Base-by-base conservation (phyloP, 2,329 filamentous ascomycete species). In the Leptographium lundbergii region DNA sequence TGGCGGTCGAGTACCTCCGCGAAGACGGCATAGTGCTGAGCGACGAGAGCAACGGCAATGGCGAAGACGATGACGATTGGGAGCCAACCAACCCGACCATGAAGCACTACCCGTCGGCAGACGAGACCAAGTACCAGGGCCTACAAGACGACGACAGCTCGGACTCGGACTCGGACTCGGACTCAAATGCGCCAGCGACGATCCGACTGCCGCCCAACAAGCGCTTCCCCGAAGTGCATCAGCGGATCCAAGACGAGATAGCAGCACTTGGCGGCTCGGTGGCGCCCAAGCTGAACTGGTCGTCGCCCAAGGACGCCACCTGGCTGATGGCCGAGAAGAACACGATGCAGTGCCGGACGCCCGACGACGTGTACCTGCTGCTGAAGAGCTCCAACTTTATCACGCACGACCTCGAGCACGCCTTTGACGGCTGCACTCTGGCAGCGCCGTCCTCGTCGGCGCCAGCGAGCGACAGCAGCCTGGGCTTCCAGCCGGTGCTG, bases 241-340 rank as follows among this genome's bases (percentile, higher is more conserved):
- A 84, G 52, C 73, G 81, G 59, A 90, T 99, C 70, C 87, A 86
- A 69, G 76, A 82, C 27, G 88, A 82, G 50, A 96, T 99, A 62
- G 73, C 77, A 14, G 87, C 91, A 66, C 80, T 97, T 1, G 91
- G 89, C 19, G 92, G 92, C 61, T 84, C 86, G 61, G 91, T 96
- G 10, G 86, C 88, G 1, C 94, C 94, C 0, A 99, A 99, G 72
- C 76, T 99, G 54, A 97, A 97, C 75, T 99, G 94, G 94, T 96
- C 91, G 6, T 86, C 91, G 4, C 94, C 94, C 4, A 96, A 96
- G 71, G 94, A 99, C 69, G 94, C 94, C 10, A 89, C 88, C 25
- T 96, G 91, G 87, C 96, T 99, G 71, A 84, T 81, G 73, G 85
- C 73, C 73, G 70, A 92, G 79, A 72, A 85, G 66, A 99, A 99